phyloP scores from a whole-genome alignment of 2,329 filamentous ascomycete genomes.

The Pseudogymnoascus sp. region DNA sequence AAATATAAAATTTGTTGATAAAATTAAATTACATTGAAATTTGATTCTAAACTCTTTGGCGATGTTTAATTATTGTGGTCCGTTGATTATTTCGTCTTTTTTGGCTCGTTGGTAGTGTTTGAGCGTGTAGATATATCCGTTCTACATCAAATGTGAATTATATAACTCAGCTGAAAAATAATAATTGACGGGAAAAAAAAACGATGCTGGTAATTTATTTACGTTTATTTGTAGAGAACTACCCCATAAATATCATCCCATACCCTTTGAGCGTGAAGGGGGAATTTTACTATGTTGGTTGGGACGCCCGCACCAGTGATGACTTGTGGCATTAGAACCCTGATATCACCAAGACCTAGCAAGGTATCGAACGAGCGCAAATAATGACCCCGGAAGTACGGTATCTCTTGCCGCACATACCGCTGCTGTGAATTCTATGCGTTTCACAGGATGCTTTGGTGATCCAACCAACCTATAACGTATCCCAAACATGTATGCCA shows the following conservation, averaged over 20 bases:
- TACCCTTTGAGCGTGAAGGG: background rate
- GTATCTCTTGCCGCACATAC: background rate
- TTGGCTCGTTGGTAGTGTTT: background rate
- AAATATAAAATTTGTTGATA: background rate
- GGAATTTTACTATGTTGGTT: background rate
- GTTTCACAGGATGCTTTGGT: background rate
- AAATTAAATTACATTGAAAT: background rate
- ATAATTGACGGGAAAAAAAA: background rate
- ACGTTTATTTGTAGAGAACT: background rate
- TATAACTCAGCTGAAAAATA: background rate
- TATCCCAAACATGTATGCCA: background rate
- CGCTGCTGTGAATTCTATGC: background rate
- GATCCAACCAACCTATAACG: background rate
- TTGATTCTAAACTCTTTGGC: background rate
- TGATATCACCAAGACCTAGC: background rate
- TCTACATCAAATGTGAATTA: background rate
- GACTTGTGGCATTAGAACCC: background rate
- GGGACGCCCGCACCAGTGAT: background rate
- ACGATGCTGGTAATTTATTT: background rate
- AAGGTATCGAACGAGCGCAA: background rate
- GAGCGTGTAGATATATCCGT: background rate
- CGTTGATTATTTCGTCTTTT: too few species aligned
- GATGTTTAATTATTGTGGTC: background rate
- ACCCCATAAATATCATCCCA: background rate
- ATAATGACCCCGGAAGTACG: background rate